Percentiles rank a stretch among this genome's conserved stretches.
These are phyloP conservation scores for Phytopythium kandeliae DNA, from an alignment of 352 stramenopile species.

Conservation along the genomic window DNA sequence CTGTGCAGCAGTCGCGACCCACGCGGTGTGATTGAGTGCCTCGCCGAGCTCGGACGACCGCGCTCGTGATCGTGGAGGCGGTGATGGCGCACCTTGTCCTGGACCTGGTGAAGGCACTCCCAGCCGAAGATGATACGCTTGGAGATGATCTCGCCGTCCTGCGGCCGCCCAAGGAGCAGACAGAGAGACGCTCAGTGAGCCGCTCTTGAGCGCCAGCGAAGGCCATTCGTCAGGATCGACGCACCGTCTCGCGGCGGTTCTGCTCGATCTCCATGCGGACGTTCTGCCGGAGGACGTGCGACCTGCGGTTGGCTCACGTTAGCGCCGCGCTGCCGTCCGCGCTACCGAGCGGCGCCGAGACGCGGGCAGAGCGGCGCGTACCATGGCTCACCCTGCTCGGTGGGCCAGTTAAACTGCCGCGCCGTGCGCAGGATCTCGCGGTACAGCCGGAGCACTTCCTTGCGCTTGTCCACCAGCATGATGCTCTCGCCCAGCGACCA, in stretches of 20 bases:
- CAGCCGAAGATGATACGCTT: constrained; percentile 76
- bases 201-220: too few species aligned
- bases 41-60: too few species aligned
- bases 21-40: too few species aligned
- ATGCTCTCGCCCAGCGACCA: neutral
- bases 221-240: too few species aligned
- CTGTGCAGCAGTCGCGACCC: constrained; percentile 11
- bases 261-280: constrained; percentile 79
- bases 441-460: constrained; percentile 78
- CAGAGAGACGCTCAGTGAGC: neutral
- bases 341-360: neutral
- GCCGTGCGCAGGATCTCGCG: constrained; percentile 71
- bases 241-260: constrained; percentile 64
- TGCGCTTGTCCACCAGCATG: constrained; percentile 50
- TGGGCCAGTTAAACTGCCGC: constrained; percentile 67
- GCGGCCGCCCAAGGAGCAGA: neutral
- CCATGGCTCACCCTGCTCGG: constrained; percentile 70
- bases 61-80: neutral
- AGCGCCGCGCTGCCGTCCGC: neutral
- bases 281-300: constrained; percentile 58
- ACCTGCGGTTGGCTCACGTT: constrained; percentile 14
- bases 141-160: constrained; percentile 73
- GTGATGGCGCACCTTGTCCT: constrained; percentile 48
- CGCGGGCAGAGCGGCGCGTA: constrained; percentile 13
- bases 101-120: constrained; percentile 73